These are phyloP conservation scores for Antitrichia curtipendula DNA, from an alignment of 225 moss, liverwort and hornwort genomes.

Conservation along the genomic window DNA sequence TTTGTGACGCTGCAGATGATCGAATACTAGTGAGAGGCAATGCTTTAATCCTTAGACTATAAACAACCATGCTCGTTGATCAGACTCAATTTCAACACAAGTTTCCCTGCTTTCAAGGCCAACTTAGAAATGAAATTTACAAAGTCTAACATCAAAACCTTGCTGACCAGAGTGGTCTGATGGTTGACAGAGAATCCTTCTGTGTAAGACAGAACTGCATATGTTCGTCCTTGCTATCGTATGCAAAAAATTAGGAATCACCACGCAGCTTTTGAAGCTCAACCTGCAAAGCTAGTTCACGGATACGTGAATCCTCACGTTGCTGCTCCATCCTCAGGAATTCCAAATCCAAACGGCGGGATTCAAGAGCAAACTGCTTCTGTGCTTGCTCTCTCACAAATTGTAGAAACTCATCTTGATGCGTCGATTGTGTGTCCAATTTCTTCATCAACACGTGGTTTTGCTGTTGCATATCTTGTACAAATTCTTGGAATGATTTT, in stretches of 20 bases:
- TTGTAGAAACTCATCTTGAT: neutral
- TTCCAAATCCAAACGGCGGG: neutral
- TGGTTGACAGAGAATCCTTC: neutral
- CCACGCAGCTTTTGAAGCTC: neutral
- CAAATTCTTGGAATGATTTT: neutral
- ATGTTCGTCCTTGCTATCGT: neutral
- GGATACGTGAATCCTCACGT: neutral
- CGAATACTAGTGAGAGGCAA: neutral
- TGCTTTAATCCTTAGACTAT: neutral
- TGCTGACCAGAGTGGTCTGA: neutral
- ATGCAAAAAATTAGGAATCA: neutral
- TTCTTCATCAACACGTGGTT: neutral
- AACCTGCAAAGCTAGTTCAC: neutral
- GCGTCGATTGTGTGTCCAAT: neutral
- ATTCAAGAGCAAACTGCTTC: neutral
- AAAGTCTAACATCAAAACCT: neutral
- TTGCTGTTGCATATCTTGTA: neutral
- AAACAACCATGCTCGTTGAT: neutral
- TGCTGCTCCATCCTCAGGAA: neutral
- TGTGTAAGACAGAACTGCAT: neutral
- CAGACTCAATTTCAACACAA: neutral
- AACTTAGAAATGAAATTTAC: neutral
- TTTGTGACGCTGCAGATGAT: neutral
- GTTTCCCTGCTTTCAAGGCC: neutral
- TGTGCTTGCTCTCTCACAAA: neutral